phyloP scores from a whole-genome alignment of 1,284 basidiomycete species.

The Leccinum subrobustum region DNA sequence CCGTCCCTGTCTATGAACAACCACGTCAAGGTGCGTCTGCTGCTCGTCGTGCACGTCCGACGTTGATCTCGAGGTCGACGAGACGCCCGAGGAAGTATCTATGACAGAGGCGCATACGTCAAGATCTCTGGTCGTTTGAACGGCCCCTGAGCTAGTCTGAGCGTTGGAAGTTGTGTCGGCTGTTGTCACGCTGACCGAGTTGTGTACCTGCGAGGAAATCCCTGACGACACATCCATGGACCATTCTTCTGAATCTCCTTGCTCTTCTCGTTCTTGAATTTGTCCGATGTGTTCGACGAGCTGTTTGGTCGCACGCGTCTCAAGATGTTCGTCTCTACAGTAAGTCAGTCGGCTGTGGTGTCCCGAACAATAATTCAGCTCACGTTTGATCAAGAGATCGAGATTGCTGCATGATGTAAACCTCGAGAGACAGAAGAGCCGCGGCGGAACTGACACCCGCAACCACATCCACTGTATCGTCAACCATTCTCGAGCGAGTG shows the following conservation, averaged over 20 bases:
- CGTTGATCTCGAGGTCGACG: neutral
- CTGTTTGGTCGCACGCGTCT: neutral
- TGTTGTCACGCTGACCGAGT: neutral
- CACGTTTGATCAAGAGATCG: neutral
- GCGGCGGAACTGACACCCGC: neutral
- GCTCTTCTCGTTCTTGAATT: neutral
- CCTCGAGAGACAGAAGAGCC: neutral
- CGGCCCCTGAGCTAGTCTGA: neutral
- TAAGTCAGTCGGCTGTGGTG: neutral
- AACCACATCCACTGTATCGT: neutral
- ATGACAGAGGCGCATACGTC: neutral
- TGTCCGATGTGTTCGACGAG: neutral
- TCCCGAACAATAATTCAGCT: neutral
- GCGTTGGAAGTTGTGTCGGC: neutral
- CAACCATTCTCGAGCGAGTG: neutral
- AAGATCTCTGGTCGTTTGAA: neutral
- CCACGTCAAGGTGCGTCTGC: neutral
- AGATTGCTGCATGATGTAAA: neutral
- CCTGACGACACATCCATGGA: neutral
- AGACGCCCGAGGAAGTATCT: neutral
- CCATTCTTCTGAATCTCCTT: neutral
- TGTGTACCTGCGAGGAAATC: neutral
- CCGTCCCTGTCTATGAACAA: neutral
- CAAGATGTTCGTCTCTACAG: slow-evolving; percentile 1
- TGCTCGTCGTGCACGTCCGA: neutral